Evolutionary conservation across 371 early-diverging fungal species (phyloP), one percentile per base, ranked within the genome.

Genomic region (Coemansia sp.): DNA sequence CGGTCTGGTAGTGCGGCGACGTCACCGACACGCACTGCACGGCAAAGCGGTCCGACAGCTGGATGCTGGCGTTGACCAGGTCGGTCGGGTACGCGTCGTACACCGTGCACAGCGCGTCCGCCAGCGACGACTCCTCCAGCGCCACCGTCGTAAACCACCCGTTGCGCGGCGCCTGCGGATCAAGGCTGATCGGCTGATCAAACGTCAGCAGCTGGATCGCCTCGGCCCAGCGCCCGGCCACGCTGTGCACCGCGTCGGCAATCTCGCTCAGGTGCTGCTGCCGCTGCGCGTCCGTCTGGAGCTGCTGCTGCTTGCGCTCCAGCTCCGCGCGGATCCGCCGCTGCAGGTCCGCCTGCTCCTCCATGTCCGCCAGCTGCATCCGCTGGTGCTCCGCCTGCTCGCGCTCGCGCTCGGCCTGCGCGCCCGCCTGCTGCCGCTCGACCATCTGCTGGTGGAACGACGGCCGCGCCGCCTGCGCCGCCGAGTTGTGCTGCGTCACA

Each of bases 371-470:
- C 14, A 13, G 61, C 41, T 63, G 62, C 52, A 49, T 52, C n/a
- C 35, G 55, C 34, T 50, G 36, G n/a, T 54, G 52, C 16, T 41
- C 30, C 79, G 59, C 62, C 77, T 82, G 65, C 83, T 83, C 62
- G 86, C 83, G 57, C 79, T 83, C 40, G 82, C 68, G 84, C 82
- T 88, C 77, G 80, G 87, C 71, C 82, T 85, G 67, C 79, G 85
- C 62, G 81, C 81, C 68, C 80, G 87, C 32, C 80, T 60, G 66
- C 80, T 85, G 54, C 76, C 85, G 45, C 74, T 83, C 62, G 70
- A 84, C 65, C 77, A 78, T 80, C 34, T 76, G 76, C 66, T 73
- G 65, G 66, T 80, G 55, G 45, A 78, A 80, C 26, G 80, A 80
- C 14, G 65, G 67, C 31, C 56, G 51, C 14, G 65, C 61, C 0